A percentile compares a stretch with the other conserved stretches of the same genome.
Evolutionary conservation across 768 basidiomycete genomes (phyloP).

Genomic region (Tylopilus plumbeoviolaceoides): DNA sequence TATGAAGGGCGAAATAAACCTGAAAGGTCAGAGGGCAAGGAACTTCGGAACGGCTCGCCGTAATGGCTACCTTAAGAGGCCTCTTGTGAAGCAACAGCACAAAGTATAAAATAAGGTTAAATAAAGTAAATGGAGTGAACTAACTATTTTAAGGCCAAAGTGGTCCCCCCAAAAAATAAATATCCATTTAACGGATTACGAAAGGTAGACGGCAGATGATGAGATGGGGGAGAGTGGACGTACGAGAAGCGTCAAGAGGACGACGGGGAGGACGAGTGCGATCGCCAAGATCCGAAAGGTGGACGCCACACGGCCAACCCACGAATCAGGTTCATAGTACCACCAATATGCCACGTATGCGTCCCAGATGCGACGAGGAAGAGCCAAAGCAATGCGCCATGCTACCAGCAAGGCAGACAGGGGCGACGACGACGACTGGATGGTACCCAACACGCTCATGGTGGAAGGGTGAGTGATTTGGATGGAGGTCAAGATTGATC

Average conservation of each 20-base stretch:
- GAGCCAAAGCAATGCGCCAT: constrained; percentile 3
- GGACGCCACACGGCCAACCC: constrained; percentile 62
- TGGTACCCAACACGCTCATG: constrained; percentile 7
- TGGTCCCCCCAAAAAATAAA: constrained; percentile 4
- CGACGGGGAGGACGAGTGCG: constrained; percentile 43
- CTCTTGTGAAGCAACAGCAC: background rate
- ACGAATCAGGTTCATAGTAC: constrained; percentile 60
- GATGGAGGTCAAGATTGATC: background rate
- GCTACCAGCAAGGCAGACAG: constrained; percentile 17
- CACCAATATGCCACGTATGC: constrained; percentile 61
- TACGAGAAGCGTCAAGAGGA: constrained; percentile 66
- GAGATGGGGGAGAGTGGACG: constrained; percentile 23
- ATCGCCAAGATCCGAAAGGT: constrained; percentile 61
- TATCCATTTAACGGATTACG: constrained; percentile 6
- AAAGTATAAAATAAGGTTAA: constrained; percentile 10
- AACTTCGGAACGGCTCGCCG: constrained; percentile 14
- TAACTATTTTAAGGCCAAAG: constrained; percentile 1
- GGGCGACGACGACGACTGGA: constrained; percentile 10
- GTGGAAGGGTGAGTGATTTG: constrained; percentile 5
- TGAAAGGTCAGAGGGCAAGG: background rate
- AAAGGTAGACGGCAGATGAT: background rate
- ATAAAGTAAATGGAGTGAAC: constrained; percentile 1
- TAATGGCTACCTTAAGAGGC: background rate
- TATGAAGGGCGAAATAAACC: constrained; percentile 2
- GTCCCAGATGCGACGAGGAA: constrained; percentile 50